Evolutionary conservation across 805 yeast species (phyloP), one percentile per base, ranked within the genome.

Genomic region (Isabelozyma pseudorhagii): DNA sequence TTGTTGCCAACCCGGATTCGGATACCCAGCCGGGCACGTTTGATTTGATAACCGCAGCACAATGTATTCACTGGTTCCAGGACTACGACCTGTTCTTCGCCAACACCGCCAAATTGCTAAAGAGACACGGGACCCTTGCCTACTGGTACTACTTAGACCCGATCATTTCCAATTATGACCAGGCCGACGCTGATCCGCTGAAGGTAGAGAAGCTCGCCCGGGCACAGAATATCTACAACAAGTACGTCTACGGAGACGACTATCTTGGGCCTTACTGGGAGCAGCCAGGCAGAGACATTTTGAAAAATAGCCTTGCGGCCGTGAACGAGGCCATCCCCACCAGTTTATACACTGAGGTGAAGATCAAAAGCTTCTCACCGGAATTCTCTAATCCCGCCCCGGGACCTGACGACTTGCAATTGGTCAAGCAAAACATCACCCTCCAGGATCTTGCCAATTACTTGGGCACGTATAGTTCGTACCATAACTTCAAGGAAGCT

Each of bases 201-300:
- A 17, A 39, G 21, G n/a, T 18, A 15, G 21, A 42, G 27, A 46
- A 21, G 42, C 46, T 66, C 13, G 36, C 55, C 18, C 59, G 49
- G 39, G 69, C 71, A 1, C 46, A 52, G 28, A 54, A 59, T 8
- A 51, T 66, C 17, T 71, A 77, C 67, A 58, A 64, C 41, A 66
- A 72, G 40, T 65, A 71, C 45, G 71, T 68, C 5, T 80, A 80
- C 54, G 74, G 71, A 27, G 71, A 69, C 44, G 71, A 78, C 0
- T 69, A 60, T 42, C 62, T 86, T 43, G 92, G 92, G 0, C 83
- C 84, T 0, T 81, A 81, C 61, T 92, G 97, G 97, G 87, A 89
- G 58, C 87, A 85, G 56, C 94, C 96, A 0, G 97, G 97, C 0
- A 72, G 96, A 44, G 47, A 60, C 5, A 68, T 78, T 11, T 64